Evolutionary conservation across 2,329 filamentous ascomycete genomes (phyloP), one percentile per base, ranked within the genome.

Genomic region (Alternaria sp.): DNA sequence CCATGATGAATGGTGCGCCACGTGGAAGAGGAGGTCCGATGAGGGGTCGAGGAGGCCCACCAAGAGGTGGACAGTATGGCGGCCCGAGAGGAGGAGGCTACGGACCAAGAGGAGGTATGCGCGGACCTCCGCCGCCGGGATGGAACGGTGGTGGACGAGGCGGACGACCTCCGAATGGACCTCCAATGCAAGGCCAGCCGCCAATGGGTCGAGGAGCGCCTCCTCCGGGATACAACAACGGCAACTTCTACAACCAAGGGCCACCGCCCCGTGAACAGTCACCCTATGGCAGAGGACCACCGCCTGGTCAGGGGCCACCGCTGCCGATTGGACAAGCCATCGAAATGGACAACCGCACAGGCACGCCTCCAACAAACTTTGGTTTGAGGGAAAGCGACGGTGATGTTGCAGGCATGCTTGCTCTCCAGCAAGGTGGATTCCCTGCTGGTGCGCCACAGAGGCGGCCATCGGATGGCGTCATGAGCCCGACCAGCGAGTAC

Each of bases 351-450:
- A 89, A 90, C 32, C 83, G 85, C 52, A 72, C 62, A 23, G 76
- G 74, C 9, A 74, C 75, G 43, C 76, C 75, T 50, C 69, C 71
- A 8, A 52, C 65, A 17, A 76, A 74, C 49, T 84, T 81, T 54
- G 82, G 82, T 6, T 61, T 85, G 26, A 77, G 82, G 52, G 90
- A 92, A 57, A 91, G 87, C 68, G 90, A 93, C 73, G 85, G 85
- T 1, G 91, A 93, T 77, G 89, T 93, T 58, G 87, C 87, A 58
- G 91, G 90, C 55, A 91, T 93, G 89, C 85, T 93, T 32, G 88
- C 87, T 28, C 80, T 93, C 60, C 91, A 93, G 74, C 89, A 91
- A 62, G 72, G 69, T 30, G 76, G 75, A 15, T 77, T 78, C 52
- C 71, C 73, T 23, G 67, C 69, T 7, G 68, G 71, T 17, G 64